A percentile compares a stretch with the other conserved stretches of the same genome.
Conservation (phyloP, 1,139 yeast species). For the Candida freyschussii region DNA sequence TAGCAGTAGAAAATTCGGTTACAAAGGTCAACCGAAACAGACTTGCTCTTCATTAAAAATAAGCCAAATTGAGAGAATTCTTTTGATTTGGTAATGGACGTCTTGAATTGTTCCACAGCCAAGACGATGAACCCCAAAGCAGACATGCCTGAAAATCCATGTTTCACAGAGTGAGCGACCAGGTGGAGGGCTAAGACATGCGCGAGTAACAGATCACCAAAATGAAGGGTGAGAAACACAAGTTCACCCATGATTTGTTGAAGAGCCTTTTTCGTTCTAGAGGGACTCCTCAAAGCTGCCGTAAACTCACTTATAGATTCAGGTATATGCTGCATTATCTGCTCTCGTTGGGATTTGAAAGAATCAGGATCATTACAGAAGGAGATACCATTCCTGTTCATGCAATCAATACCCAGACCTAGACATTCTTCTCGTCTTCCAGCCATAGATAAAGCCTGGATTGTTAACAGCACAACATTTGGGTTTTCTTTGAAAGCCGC, state of each 20-base stretch:
- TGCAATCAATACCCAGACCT: conserved; percentile 33
- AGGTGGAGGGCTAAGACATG: conserved; percentile 28
- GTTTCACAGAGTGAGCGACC: conserved; percentile 28
- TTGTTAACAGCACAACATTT: conserved; percentile 29
- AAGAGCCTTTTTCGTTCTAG: conserved; percentile 32
- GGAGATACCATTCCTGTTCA: conserved; percentile 31
- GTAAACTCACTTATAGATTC: conserved; percentile 41
- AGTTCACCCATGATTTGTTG: conserved; percentile 43
- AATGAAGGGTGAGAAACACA: conserved; percentile 29
- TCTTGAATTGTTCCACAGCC: conserved; percentile 29
- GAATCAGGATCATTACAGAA: conserved; percentile 27
- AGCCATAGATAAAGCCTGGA: conserved; percentile 38
- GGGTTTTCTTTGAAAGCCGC: conserved; percentile 14
- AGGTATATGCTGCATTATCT: conserved; percentile 35
- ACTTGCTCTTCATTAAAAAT: conserved; percentile 33
- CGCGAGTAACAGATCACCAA: conserved; percentile 23
- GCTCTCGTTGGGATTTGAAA: conserved; percentile 26
- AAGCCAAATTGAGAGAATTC: conserved; percentile 39
- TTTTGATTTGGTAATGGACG: conserved; percentile 34
- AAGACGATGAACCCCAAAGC: conserved; percentile 30
- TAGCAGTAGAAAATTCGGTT: conserved; percentile 42
- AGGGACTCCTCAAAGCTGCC: conserved; percentile 30
- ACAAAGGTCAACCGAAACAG: conserved; percentile 36
- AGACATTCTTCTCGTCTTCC: conserved; percentile 35
- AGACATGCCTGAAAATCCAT: conserved; percentile 32